Evolutionary conservation across 2,329 filamentous ascomycete species (phyloP), one percentile per base, ranked within the genome.

Genomic region (Pestalotiopsis sp.): DNA sequence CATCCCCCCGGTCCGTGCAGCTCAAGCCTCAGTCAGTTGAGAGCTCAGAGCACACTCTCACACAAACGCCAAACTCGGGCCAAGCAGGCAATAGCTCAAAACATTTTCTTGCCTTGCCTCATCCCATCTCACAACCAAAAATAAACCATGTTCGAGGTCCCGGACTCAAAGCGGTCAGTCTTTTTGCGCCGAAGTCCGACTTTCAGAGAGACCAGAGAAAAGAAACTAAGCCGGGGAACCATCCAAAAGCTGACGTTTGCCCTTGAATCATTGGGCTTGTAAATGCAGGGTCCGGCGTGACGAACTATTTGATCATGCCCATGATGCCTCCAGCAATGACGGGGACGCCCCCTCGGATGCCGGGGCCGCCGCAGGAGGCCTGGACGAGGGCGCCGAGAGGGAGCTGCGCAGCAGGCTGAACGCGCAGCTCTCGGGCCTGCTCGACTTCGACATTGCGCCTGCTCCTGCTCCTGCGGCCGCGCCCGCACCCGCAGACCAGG

Each of bases 141-240:
- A 17, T 38, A 69, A 52, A 73, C 41, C 70, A 88, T 88, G 85
- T 87, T 87, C 72, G 83, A 85, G 56, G 67, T 87, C 9, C 85
- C 86, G 41, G 81, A 86, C 68, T 84, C 85, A 62, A 88, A 87
- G 75, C 81, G 85, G 86, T 87, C 77, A 69, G 80, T 66, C 58
- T 65, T 23, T 62, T 36, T 13, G 52, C 52, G 52, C 41, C 38
- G 38, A 70, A 31, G 66, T 61, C 31, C 31, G 31, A 36, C 31
- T 36, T 36, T 20, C 45, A 17, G 45, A 52, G 45, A 45, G 17
- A 45, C 12, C 41, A 13, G 6, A n/a, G 45, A 52, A 17, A n/a
- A n/a, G 25, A 27, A 3, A 52, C 17, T n/a, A 52, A 52, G 14
- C 17, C 40, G 11, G 20, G 20, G 9, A 11, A 7, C 17, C 17